Evolutionary conservation across 108 stramenopile species (phyloP).

Genomic region (Parmales sp.): DNA sequence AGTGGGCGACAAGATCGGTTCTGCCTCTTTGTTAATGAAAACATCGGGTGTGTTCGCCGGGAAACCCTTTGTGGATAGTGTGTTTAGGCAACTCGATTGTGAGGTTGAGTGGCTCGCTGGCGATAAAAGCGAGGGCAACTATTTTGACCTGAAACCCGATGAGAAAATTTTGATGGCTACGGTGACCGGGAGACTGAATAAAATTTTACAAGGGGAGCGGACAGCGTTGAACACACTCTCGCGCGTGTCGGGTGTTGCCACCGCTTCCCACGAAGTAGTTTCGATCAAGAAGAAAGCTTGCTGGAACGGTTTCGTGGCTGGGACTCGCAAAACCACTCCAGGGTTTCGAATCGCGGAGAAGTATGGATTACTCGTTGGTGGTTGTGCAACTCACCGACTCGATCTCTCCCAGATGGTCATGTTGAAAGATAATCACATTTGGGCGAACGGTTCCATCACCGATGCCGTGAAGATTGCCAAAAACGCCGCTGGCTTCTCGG

Average conservation of each 20-base stretch:
- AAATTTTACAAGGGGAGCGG: constrained; percentile 85
- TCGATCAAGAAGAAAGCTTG: constrained; percentile 32
- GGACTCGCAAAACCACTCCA: constrained; percentile 97
- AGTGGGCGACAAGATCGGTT: constrained; percentile 53
- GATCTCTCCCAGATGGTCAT: constrained; percentile 99
- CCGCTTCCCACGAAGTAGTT: constrained; percentile 45
- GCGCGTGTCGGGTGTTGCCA: constrained; percentile 92
- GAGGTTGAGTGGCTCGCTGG: constrained; percentile 57
- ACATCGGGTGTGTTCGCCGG: constrained; percentile 83
- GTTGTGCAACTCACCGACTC: constrained; percentile 84
- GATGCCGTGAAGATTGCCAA: constrained; percentile 75
- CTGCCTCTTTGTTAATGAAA: constrained; percentile 73
- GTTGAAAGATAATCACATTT: constrained; percentile 96
- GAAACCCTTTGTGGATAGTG: constrained; percentile 79
- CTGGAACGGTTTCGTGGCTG: constrained; percentile 90
- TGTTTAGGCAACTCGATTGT: constrained; percentile 73
- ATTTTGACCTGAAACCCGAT: constrained; percentile 21
- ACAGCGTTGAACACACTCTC: constrained; percentile 89
- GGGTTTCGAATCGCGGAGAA: constrained; percentile 97
- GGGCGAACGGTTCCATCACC: constrained; percentile 74
- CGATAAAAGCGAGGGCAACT: constrained; percentile 42
- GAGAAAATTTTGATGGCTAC: constrained; percentile 69
- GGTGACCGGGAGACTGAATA: constrained; percentile 74
- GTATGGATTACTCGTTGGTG: constrained; percentile 93
- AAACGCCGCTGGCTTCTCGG: constrained; percentile 80